These are phyloP conservation scores for Neurospora tetraspora DNA, from an alignment of 495 filamentous ascomycete genomes.

Conservation along the genomic window DNA sequence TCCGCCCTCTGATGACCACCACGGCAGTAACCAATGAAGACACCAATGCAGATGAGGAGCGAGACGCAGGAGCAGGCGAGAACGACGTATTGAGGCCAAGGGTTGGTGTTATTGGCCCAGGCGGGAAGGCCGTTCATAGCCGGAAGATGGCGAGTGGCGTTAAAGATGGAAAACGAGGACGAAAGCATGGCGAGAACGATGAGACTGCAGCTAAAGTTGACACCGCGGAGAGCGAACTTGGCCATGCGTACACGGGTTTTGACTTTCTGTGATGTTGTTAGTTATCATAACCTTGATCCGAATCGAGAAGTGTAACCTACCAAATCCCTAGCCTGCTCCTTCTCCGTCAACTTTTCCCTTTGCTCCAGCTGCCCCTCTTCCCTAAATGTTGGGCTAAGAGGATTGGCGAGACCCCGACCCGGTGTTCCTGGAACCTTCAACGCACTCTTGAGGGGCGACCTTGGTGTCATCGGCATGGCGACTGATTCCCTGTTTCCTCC, in stretches of 20 bases:
- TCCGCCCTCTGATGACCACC: constrained; percentile 84
- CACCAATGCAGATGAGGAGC: constrained; percentile 61
- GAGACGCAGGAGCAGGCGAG: constrained; percentile 71
- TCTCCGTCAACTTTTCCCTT: constrained; percentile 65
- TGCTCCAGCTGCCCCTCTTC: constrained; percentile 80
- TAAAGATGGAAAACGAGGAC: constrained; percentile 81
- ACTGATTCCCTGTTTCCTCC: constrained; percentile 41
- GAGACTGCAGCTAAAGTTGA: constrained; percentile 93
- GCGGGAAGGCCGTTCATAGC: constrained; percentile 67
- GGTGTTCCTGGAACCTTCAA: constrained; percentile 77
- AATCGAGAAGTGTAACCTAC: constrained; percentile 41
- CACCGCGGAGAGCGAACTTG: constrained; percentile 83
- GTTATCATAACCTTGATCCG: no score
- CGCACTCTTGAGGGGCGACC: constrained; percentile 73
- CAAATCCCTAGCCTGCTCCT: constrained; percentile 73
- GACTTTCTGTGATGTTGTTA: constrained; percentile 55
- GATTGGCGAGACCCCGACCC: constrained; percentile 49
- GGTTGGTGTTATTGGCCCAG: constrained; percentile 70
- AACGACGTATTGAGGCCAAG: constrained; percentile 84
- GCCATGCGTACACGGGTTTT: constrained; percentile 88
- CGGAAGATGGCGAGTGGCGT: constrained; percentile 63
- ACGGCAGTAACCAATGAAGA: constrained; percentile 81
- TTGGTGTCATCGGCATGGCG: constrained; percentile 51
- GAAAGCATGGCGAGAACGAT: constrained; percentile 86
- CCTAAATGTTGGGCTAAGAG: constrained; percentile 78